Conservation (phyloP, 2,329 filamentous ascomycete species). For the Coniella lustricola region DNA sequence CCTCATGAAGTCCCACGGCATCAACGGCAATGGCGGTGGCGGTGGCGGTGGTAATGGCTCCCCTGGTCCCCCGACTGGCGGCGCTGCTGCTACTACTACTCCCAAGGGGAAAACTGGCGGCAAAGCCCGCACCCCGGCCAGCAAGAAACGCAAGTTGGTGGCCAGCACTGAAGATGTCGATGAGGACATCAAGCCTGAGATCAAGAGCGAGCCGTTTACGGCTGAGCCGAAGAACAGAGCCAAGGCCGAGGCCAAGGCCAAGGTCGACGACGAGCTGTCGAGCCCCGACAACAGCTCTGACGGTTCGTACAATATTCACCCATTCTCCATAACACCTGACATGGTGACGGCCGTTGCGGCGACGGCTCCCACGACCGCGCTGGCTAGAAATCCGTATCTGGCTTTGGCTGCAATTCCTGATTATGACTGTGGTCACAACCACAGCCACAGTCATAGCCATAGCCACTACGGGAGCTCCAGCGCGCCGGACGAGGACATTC, state of each 20-base stretch:
- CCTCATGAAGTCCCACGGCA: slow-evolving; percentile 52
- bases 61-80: slow-evolving; percentile 10
- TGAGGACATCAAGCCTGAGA: slow-evolving; percentile 14
- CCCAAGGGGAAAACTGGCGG: slow-evolving; percentile 9
- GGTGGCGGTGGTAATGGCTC: slow-evolving; percentile 16
- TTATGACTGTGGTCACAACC: no score
- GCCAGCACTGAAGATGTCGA: slow-evolving; percentile 13
- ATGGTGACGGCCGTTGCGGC: background rate
- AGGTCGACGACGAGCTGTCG: slow-evolving; percentile 14
- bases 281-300: slow-evolving; percentile 14
- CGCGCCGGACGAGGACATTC: slow-evolving; percentile 4
- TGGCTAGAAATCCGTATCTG: no score
- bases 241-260: background rate
- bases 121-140: slow-evolving; percentile 1
- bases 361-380: no score
- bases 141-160: slow-evolving; percentile 21
- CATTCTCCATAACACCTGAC: background rate
- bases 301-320: slow-evolving; percentile 14
- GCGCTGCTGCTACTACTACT: slow-evolving; percentile 5
- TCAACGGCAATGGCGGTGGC: slow-evolving; percentile 25
- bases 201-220: background rate
- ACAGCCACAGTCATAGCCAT: no score
- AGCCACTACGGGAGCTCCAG: background rate
- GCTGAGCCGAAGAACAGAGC: no score
- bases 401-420: no score